Conservation (phyloP, 768 basidiomycete genomes). For the Trametes punicea region DNA sequence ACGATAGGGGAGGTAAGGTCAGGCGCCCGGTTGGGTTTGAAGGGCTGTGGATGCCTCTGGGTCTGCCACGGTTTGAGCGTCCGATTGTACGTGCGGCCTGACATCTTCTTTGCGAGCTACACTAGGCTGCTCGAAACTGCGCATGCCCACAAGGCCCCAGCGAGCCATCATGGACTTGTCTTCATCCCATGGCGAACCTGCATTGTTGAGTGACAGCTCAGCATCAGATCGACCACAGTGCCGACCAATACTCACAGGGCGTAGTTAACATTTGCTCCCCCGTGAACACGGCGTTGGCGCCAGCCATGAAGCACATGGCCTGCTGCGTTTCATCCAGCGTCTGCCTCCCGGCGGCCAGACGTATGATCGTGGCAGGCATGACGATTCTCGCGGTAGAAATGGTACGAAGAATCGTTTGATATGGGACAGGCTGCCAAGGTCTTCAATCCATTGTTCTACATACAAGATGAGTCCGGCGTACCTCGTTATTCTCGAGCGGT, state of each 20-base stretch:
- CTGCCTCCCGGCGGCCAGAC: slow-evolving; percentile 91
- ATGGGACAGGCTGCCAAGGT: slow-evolving; percentile 64
- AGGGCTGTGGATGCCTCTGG: not conserved
- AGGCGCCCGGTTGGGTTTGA: slow-evolving; percentile 3
- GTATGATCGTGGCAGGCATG: slow-evolving; percentile 88
- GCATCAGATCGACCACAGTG: not conserved
- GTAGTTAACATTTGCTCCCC: slow-evolving; percentile 98
- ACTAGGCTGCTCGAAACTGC: slow-evolving; percentile 74
- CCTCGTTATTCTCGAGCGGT: slow-evolving; percentile 88
- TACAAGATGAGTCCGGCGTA: slow-evolving; percentile 24
- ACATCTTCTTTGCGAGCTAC: slow-evolving; percentile 53
- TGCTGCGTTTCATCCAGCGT: slow-evolving; percentile 88
- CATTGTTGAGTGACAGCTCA: slow-evolving; percentile 6
- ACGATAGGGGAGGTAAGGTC: not conserved
- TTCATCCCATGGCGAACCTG: slow-evolving; percentile 96
- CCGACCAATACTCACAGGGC: slow-evolving; percentile 61
- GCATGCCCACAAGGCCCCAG: slow-evolving; percentile 92
- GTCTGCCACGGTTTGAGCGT: not conserved
- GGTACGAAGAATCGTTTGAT: slow-evolving; percentile 85
- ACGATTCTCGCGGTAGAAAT: slow-evolving; percentile 94
- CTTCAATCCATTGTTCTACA: not conserved
- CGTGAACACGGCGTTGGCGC: slow-evolving; percentile 98
- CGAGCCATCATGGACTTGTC: slow-evolving; percentile 92
- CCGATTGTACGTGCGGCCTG: slow-evolving; percentile 21
- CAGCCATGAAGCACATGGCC: slow-evolving; percentile 98